Percentiles rank a stretch among this genome's conserved stretches.
Evolutionary conservation across 352 stramenopile species (phyloP).

Genomic region (Globisporangium irregulare): DNA sequence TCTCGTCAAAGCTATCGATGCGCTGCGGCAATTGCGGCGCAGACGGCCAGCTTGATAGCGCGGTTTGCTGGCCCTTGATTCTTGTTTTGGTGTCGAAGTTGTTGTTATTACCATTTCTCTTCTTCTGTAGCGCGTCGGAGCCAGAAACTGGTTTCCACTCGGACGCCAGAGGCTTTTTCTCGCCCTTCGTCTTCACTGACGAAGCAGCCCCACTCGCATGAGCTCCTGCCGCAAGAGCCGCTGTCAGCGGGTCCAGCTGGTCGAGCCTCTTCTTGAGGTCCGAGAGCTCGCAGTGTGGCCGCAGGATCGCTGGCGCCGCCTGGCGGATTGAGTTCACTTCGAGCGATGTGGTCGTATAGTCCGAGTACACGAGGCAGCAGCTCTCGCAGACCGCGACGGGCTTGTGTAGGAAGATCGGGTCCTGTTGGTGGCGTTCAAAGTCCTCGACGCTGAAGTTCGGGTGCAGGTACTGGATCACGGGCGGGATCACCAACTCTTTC

Average conservation of each 20-base stretch:
- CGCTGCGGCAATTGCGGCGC: slow-evolving; percentile 55
- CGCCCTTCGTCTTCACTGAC: slow-evolving; percentile 13
- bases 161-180: slow-evolving; percentile 42
- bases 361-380: slow-evolving; percentile 93
- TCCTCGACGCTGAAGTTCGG: slow-evolving; percentile 79
- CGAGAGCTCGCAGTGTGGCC: slow-evolving; percentile 47
- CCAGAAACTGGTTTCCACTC: slow-evolving; percentile 57
- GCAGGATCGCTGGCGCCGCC: slow-evolving; percentile 65
- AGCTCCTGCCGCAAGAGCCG: slow-evolving; percentile 4
- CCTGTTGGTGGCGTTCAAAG: slow-evolving; percentile 86
- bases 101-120: slow-evolving; percentile 17
- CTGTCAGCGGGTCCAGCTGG: slow-evolving; percentile 32
- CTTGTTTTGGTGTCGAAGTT: neutral
- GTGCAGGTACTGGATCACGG: slow-evolving; percentile 91
- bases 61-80: slow-evolving; percentile 20
- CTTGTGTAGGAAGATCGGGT: slow-evolving; percentile 95
- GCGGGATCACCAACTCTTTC: slow-evolving; percentile 85
- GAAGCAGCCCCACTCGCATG: neutral
- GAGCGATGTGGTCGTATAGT: slow-evolving; percentile 75
- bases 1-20: slow-evolving; percentile 51
- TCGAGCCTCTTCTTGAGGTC: slow-evolving; percentile 46
- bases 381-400: slow-evolving; percentile 87
- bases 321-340: slow-evolving; percentile 67
- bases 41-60: slow-evolving; percentile 32
- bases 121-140: slow-evolving; percentile 16